phyloP scores from a whole-genome alignment of 352 stramenopile genomes.

The Phytopythium delawarense region DNA sequence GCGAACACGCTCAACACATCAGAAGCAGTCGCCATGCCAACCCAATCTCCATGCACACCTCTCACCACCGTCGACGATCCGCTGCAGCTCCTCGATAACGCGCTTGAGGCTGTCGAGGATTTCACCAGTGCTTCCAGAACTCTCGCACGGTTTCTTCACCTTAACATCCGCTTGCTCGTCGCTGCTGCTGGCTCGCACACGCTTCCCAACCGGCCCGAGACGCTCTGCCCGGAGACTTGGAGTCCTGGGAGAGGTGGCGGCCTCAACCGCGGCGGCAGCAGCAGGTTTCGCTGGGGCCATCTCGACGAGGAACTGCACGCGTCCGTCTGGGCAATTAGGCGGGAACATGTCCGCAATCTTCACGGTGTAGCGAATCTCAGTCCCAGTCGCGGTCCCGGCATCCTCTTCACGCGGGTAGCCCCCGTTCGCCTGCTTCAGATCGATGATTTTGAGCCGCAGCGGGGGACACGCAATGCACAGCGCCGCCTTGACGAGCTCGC shows the following conservation, averaged over 20 bases:
- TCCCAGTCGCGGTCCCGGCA: background rate
- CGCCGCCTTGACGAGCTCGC: background rate
- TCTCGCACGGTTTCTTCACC: background rate
- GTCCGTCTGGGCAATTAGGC: background rate
- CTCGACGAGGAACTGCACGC: constrained; percentile 3
- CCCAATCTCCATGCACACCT: no score
- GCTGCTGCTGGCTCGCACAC: background rate
- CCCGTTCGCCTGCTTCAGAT: background rate
- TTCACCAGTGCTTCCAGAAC: background rate
- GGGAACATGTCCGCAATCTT: background rate
- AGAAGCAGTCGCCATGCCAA: no score
- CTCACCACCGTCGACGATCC: background rate
- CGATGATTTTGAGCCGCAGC: background rate
- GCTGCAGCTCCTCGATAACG: background rate
- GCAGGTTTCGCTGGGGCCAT: background rate
- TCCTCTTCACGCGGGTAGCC: background rate
- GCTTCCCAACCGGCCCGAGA: background rate
- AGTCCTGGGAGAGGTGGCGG: background rate
- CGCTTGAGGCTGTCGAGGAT: background rate
- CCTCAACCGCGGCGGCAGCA: background rate
- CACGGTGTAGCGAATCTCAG: background rate
- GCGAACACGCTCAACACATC: no score
- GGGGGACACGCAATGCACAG: background rate
- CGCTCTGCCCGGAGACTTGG: background rate
- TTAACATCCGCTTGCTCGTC: background rate